These are phyloP conservation scores for Chamaecrista fasciculata DNA, from an alignment of 306 rosid species.

Conservation along the genomic window DNA sequence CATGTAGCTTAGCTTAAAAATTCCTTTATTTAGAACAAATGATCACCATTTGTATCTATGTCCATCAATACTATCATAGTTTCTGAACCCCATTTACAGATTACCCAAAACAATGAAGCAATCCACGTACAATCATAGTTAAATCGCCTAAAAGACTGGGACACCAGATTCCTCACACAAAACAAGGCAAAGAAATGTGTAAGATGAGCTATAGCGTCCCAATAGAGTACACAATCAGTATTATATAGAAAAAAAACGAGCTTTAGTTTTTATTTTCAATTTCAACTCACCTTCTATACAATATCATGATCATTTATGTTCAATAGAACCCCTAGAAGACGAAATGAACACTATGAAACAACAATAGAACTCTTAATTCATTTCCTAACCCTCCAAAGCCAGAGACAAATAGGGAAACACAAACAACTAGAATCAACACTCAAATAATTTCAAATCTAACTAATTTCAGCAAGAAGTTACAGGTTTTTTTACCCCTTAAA, in stretches of 20 bases:
- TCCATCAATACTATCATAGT: no score
- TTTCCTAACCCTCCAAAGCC: neutral
- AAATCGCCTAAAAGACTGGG: neutral
- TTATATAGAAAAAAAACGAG: neutral
- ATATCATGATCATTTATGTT: neutral
- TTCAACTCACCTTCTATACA: conserved; percentile 6
- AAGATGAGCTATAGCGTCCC: neutral
- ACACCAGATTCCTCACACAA: neutral
- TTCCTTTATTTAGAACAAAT: no score
- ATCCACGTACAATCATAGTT: neutral
- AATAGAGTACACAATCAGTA: neutral
- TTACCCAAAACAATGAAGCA: conserved; percentile 1
- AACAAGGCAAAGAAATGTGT: neutral
- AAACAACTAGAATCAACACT: neutral
- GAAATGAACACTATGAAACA: neutral
- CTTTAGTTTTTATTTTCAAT: neutral
- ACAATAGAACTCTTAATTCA: neutral
- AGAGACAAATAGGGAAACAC: neutral
- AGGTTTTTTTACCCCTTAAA: neutral
- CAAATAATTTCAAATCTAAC: neutral
- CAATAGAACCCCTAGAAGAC: neutral
- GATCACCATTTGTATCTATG: no score
- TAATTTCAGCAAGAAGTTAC: neutral
- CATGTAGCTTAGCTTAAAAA: neutral
- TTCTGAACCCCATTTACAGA: neutral